Conservation (phyloP, 192 early-diverging fungal genomes). For the Hyaloraphidium curvatum region DNA sequence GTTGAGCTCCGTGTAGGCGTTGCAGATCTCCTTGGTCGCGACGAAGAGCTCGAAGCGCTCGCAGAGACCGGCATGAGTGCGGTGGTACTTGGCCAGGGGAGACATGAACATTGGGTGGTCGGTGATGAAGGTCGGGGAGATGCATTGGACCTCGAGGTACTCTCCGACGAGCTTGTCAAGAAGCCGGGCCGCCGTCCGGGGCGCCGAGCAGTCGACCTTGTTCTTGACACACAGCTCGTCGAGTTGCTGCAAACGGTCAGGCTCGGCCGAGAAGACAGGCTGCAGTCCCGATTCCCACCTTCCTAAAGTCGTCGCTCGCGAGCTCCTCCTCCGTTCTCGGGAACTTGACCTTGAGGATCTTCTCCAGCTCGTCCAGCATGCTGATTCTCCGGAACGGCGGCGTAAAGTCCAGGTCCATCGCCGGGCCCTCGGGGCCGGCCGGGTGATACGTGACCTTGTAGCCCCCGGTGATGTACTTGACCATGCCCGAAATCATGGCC, state of each 20-base stretch:
- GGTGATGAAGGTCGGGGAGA: constrained; percentile 82
- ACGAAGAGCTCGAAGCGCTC: constrained; percentile 98
- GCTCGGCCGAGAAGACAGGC: too few species aligned
- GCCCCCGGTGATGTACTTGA: constrained; percentile 72
- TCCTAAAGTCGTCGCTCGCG: constrained; percentile 57
- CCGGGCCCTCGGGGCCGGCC: constrained; percentile 53
- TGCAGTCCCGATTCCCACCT: constrained; percentile 49
- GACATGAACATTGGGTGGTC: constrained; percentile 99
- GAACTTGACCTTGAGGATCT: constrained; percentile 77
- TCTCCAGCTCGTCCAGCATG: constrained; percentile 87
- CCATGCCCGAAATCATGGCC: constrained; percentile 66
- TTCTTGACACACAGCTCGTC: constrained; percentile 83
- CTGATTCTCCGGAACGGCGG: constrained; percentile 85
- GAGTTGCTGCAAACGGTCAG: too few species aligned
- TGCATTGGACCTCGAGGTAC: constrained; percentile 56
- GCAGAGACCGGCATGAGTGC: constrained; percentile 70
- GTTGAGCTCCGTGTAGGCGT: constrained; percentile 99
- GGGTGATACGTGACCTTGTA: constrained; percentile 93
- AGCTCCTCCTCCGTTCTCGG: constrained; percentile 61
- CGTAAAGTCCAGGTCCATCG: constrained; percentile 80
- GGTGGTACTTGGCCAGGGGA: constrained; percentile 92
- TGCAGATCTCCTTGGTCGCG: constrained; percentile 96
- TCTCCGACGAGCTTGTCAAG: constrained; percentile 86
- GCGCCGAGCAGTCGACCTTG: constrained; percentile 84
- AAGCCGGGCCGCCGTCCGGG: constrained; percentile 77